Base-by-base conservation (phyloP, 768 basidiomycete species). In the Phanerochaete carnosa region DNA sequence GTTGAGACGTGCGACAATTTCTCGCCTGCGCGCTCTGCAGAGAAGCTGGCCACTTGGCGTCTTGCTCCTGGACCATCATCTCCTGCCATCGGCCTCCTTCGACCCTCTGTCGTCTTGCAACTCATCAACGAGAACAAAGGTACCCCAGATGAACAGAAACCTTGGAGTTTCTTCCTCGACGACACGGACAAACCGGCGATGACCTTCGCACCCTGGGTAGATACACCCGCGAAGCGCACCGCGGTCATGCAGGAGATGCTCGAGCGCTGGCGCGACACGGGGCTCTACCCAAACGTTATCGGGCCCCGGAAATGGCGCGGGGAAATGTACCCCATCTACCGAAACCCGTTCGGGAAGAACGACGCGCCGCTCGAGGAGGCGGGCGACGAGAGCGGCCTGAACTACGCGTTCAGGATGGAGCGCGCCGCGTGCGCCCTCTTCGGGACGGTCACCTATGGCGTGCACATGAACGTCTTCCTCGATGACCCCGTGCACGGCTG, bases 401-500 rank as follows among this genome's bases (percentile, higher is more conserved):
- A 94, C 70, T 90, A 81, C 60, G 92, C 84, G 23, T 97, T 98
- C 72, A 83, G 87, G 71, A 83, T 98, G 82, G 97, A 98, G 73
- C 83, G 96, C 43, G 80, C 92, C 1, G 94, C 94, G 2, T 94
- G 92, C 70, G 83, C 89, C 0, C 75, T 98, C 33, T 98, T 98
- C 67, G 95, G 96, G 2, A 73, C 95, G 7, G 81, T 92, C 55
- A 97, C 95, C 0, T 95, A 91, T 66, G 96, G 97, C 0, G 90
- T 96, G 2, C 97, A 98, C 72, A 84, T 95, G 86, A 91, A 85
- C 22, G 83, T 87, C 55, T 93, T 85, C 69, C 80, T 83, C 45
- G 79, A 82, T 63, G 59, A 72, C 19, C 77, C 79, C 57, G 59
- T 70, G 19, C 78, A 68, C 22, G 77, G 72, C 43, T 71, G 89